Base-by-base conservation (phyloP, 2,329 filamentous ascomycete genomes). In the Raffaelea albimanens region DNA sequence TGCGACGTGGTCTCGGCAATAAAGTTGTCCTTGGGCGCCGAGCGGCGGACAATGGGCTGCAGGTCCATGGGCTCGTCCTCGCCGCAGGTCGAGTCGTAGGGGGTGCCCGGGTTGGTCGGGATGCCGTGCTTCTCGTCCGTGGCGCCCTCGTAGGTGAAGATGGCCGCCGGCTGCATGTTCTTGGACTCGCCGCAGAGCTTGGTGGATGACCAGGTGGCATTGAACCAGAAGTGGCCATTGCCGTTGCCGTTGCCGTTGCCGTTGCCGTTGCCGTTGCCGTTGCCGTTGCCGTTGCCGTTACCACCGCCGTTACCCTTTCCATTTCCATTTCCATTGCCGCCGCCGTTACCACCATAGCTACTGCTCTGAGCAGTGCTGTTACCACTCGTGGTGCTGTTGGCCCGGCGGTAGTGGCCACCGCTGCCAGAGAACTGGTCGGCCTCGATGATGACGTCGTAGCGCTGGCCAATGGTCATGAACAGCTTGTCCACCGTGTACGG, bases 401-500 rank as follows among this genome's bases (percentile, higher is more conserved):
- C 25, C 7, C 25, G 25, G 25, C 25, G 25, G 25, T 29, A 29
- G 25, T 29, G 25, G 18, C 18, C 7, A 49, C 56, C 52, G 23
- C 46, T 51, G 16, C 50, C 49, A 1, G 44, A 10, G 40, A 44
- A 40, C 13, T 16, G 13, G 18, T 38, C 18, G n/a, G 65, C 70
- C 23, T 68, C 62, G 42, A 75, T 65, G 40, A 75, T 64, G 23
- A 75, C 63, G 52, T 75, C 70, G 50, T 63, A 64, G 21, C 75
- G 61, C 58, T 59, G 67, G 41, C 60, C 68, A 47, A 79, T 65
- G 34, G 64, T 73, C 4, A 81, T 59, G 41, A 67, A 73, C 18
- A 81, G 62, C n/a, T 67, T 62, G 9, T 67, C 61, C 1, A 71
- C 71, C 1, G 64, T 62, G 49, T 73, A 73, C 0, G 77, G 72